phyloP scores from a whole-genome alignment of 768 basidiomycete species.

The Austroboletus eburneus region DNA sequence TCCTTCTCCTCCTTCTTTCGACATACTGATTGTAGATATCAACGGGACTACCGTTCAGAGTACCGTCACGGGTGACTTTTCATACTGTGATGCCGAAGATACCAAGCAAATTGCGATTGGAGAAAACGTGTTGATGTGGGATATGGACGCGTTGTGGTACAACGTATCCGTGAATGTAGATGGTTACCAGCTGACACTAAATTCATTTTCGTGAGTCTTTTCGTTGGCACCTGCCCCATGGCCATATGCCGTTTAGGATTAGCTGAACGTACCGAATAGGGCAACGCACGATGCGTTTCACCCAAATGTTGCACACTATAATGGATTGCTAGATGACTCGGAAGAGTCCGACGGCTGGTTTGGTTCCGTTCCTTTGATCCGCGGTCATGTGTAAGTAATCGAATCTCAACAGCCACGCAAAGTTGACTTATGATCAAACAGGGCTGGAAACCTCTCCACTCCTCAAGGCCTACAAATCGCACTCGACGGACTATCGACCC shows the following conservation, averaged over 20 bases:
- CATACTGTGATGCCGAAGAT: neutral
- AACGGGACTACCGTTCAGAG: slow-evolving; percentile 9
- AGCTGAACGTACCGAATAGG: neutral
- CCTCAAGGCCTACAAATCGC: neutral
- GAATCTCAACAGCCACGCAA: neutral
- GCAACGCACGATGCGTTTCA: slow-evolving; percentile 10
- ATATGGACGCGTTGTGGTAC: slow-evolving; percentile 9
- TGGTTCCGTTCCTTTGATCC: slow-evolving; percentile 11
- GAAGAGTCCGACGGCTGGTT: slow-evolving; percentile 4
- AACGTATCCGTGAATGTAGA: slow-evolving; percentile 8
- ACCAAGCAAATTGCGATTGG: slow-evolving; percentile 9
- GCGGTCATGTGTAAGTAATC: slow-evolving; percentile 11
- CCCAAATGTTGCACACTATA: slow-evolving; percentile 10
- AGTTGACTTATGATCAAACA: neutral
- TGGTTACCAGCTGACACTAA: slow-evolving; percentile 6
- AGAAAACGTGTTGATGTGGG: slow-evolving; percentile 10
- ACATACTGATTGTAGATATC: slow-evolving; percentile 2
- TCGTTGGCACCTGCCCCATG: neutral
- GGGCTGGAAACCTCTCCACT: slow-evolving; percentile 4
- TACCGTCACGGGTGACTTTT: neutral
- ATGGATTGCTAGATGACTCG: slow-evolving; percentile 9
- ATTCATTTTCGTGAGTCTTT: slow-evolving; percentile 12
- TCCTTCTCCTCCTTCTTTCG: slow-evolving; percentile 4
- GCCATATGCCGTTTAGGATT: neutral
- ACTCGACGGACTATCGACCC: slow-evolving; percentile 4